These are phyloP conservation scores for Arthrobotrys megalospora DNA, from an alignment of 2,329 filamentous ascomycete species.

Conservation along the genomic window DNA sequence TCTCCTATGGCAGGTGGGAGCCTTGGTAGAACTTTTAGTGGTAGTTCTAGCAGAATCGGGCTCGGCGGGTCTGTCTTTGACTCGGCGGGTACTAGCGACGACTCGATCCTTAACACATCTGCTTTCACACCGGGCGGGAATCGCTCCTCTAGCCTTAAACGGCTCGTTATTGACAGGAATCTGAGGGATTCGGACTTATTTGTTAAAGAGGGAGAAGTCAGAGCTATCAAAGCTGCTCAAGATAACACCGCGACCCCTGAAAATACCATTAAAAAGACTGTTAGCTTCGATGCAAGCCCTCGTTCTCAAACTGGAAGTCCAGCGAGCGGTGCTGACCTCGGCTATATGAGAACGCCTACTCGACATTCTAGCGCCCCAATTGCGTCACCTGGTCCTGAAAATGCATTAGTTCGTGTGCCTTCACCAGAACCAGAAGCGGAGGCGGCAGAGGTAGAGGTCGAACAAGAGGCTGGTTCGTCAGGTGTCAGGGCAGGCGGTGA, in stretches of 20 bases:
- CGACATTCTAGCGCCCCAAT: conserved; percentile 31
- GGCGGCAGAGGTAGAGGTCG: conserved; percentile 68
- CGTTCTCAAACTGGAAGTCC: conserved; percentile 55
- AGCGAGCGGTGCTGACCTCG: conserved; percentile 40
- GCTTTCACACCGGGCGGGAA: conserved; percentile 64
- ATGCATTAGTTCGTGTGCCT: conserved; percentile 73
- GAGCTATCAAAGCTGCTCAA: conserved; percentile 68
- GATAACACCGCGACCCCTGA: conserved; percentile 65
- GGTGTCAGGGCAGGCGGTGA: conserved; percentile 67
- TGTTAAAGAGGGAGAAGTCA: conserved; percentile 69
- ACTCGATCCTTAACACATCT: conserved; percentile 64
- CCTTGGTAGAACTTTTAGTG: conserved; percentile 63
- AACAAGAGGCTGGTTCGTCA: conserved; percentile 44
- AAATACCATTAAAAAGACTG: conserved; percentile 56
- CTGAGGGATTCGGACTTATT: conserved; percentile 75
- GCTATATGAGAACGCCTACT: conserved; percentile 60
- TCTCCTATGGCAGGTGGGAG: conserved; percentile 64
- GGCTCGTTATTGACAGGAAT: conserved; percentile 90
- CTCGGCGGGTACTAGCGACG: conserved; percentile 61
- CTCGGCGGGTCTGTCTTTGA: conserved; percentile 63
- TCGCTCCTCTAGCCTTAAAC: conserved; percentile 79
- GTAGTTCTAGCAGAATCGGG: conserved; percentile 63
- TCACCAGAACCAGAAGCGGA: conserved; percentile 70
- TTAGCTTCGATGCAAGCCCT: conserved; percentile 47
- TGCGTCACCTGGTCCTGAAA: conserved; percentile 45